phyloP scores from a whole-genome alignment of 495 filamentous ascomycete genomes.

The Filosporella fistucella region DNA sequence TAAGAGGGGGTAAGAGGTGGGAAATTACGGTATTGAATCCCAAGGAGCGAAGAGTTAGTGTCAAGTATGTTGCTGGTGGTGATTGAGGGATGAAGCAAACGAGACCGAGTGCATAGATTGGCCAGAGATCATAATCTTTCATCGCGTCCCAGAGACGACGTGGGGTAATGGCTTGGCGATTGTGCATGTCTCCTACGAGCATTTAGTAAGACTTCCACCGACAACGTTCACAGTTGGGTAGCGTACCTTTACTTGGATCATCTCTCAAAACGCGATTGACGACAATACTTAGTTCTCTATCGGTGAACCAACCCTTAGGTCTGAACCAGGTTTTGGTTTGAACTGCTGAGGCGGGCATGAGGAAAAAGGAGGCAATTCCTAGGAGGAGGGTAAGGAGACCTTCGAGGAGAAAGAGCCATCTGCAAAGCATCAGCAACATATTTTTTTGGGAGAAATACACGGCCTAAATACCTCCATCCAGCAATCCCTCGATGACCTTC shows the following conservation, averaged over 20 bases:
- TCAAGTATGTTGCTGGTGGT: constrained; percentile 54
- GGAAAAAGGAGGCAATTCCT: constrained; percentile 58
- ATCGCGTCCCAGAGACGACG: constrained; percentile 53
- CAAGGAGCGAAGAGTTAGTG: constrained; percentile 51
- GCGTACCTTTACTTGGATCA: constrained; percentile 59
- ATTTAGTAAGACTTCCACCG: neutral
- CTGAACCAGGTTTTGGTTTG: constrained; percentile 58
- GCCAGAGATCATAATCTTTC: constrained; percentile 69
- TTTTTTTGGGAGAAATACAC: too few relatives aligned
- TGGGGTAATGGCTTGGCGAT: constrained; percentile 54
- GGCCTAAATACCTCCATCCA: constrained; percentile 77
- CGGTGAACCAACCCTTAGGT: constrained; percentile 70
- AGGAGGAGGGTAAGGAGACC: constrained; percentile 55
- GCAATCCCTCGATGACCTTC: constrained; percentile 32
- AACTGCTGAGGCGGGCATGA: constrained; percentile 68
- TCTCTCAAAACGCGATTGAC: constrained; percentile 71
- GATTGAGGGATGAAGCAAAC: constrained; percentile 49
- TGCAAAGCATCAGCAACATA: too few relatives aligned
- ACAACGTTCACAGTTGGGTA: constrained; percentile 33
- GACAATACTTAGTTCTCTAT: constrained; percentile 62
- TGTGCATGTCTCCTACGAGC: constrained; percentile 35
- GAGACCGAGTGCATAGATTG: constrained; percentile 61
- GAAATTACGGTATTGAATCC: constrained; percentile 66
- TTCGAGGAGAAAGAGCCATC: constrained; percentile 52
- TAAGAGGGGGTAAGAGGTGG: too few relatives aligned